Base-by-base conservation (phyloP, 768 basidiomycete species). In the Collybia mongolica region DNA sequence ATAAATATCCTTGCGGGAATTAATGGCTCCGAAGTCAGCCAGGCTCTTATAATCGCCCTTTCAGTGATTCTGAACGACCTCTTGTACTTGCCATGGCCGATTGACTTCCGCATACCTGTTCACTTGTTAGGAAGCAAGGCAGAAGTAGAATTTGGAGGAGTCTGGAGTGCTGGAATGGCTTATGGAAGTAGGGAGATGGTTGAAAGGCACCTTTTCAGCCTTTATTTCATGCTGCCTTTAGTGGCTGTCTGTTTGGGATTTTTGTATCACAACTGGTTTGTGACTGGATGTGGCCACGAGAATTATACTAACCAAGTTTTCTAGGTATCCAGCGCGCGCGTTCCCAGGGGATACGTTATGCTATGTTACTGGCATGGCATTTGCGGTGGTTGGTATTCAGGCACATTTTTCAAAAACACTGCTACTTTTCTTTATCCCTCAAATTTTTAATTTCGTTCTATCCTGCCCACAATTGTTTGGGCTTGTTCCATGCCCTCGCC, bases 1-100 rank as follows among this genome's bases (percentile, higher is more conserved):
- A 97, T 98, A 77, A 99, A 99, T 68, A 98, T 99, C 58, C 84
- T 98, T 15, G 97, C 97, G 9, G 97, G 96, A 7, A 90, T 98
- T 57, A 98, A 99, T 64, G 97, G 96, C 9, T 86, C 96, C 4
- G 97, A 99, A 76, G 93, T 90, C 54, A 82, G 85, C 53, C 97
- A 99, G 69, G 90, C 95, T 0, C 73, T 97, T 40, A 83, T 98
- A 52, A 98, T 99, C 55, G 90, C 92, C 2, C 54, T 92, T 8
- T 97, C 93, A 0, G 87, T 99, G 56, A 84, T 90, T 52, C 54
- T 95, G 39, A 99, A 99, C 65, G 97, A 98, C 62, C 70, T 96
- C 14, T 72, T 99, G 26, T 98, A 93, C 70, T 81, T 99, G n/a
- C 93, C 94, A 1, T 90, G 88, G 89, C 83, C 88, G 12, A 58